Conservation (phyloP, 1,284 basidiomycete species). For the Takashimella tepidaria region DNA sequence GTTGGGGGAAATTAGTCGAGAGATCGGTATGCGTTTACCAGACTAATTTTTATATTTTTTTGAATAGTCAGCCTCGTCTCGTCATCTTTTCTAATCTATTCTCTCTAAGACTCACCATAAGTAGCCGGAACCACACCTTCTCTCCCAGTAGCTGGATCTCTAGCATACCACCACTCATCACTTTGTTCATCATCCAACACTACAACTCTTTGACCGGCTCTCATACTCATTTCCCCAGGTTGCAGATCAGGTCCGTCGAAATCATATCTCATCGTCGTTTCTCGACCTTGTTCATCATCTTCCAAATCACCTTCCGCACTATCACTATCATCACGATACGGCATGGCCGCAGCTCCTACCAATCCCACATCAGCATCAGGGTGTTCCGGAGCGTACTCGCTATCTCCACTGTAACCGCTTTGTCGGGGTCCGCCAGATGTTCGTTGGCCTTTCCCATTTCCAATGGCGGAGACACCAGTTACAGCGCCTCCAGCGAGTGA, state of each 20-base stretch:
- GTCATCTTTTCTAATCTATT: no score
- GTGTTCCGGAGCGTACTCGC: conserved; percentile 15
- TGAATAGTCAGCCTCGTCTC: no score
- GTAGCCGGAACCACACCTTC: conserved; percentile 86
- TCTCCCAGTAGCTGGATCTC: conserved; percentile 66
- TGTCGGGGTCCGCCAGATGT: no score
- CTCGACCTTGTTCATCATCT: conserved; percentile 49
- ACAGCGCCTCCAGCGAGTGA: conserved; percentile 36
- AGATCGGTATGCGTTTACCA: no score
- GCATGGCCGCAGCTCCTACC: conserved; percentile 49
- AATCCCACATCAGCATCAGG: conserved; percentile 50
- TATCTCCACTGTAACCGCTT: neutral
- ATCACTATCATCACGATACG: conserved; percentile 10
- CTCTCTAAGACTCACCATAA: conserved; percentile 52
- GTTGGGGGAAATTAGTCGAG: no score
- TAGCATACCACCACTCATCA: conserved; percentile 83
- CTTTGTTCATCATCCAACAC: conserved; percentile 41
- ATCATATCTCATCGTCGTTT: conserved; percentile 45
- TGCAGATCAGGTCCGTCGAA: conserved; percentile 38
- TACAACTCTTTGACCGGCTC: conserved; percentile 38
- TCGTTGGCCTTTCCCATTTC: neutral
- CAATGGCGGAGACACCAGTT: neutral
- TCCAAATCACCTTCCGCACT: conserved; percentile 55
- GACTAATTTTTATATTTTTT: no score
- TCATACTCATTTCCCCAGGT: conserved; percentile 42